These are phyloP conservation scores for Colletotrichum higginsianum DNA, from an alignment of 2,329 filamentous ascomycete genomes.

Conservation along the genomic window DNA sequence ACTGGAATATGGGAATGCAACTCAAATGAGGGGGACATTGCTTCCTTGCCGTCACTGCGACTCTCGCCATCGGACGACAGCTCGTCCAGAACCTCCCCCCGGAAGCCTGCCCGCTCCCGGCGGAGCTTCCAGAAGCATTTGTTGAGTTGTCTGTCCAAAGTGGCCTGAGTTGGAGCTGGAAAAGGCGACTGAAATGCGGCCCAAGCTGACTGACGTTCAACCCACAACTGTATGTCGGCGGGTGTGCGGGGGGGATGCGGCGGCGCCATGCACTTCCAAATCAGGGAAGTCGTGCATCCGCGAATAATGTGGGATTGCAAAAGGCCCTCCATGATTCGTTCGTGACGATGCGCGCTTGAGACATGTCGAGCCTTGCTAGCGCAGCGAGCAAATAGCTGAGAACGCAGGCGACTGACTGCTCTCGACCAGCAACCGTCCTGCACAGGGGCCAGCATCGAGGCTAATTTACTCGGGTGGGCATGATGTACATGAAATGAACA, in stretches of 20 bases:
- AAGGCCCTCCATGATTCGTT: constrained; percentile 35
- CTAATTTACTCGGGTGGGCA: constrained; percentile 18
- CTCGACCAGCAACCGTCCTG: constrained; percentile 7
- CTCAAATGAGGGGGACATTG: neutral
- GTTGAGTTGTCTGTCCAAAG: constrained; percentile 1
- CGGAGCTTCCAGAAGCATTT: constrained; percentile 28
- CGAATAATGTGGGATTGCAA: constrained; percentile 33
- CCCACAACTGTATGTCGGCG: constrained; percentile 2
- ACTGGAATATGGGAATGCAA: neutral
- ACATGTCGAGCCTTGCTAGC: constrained; percentile 38
- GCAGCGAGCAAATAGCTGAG: constrained; percentile 12
- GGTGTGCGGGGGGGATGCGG: neutral
- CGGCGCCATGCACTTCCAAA: constrained; percentile 13
- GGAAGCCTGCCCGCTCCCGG: neutral
- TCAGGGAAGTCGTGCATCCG: constrained; percentile 28
- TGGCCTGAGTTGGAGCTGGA: neutral
- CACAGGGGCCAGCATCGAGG: constrained; percentile 29
- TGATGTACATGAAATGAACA: constrained; percentile 25
- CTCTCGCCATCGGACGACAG: constrained; percentile 28
- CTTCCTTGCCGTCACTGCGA: neutral
- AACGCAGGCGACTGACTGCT: constrained; percentile 18
- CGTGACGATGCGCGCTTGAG: constrained; percentile 22
- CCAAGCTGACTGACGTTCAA: neutral
- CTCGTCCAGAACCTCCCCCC: neutral
- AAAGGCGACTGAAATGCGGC: neutral